Base-by-base conservation (phyloP, 495 filamentous ascomycete genomes). In the Alectoria sarmentosa region DNA sequence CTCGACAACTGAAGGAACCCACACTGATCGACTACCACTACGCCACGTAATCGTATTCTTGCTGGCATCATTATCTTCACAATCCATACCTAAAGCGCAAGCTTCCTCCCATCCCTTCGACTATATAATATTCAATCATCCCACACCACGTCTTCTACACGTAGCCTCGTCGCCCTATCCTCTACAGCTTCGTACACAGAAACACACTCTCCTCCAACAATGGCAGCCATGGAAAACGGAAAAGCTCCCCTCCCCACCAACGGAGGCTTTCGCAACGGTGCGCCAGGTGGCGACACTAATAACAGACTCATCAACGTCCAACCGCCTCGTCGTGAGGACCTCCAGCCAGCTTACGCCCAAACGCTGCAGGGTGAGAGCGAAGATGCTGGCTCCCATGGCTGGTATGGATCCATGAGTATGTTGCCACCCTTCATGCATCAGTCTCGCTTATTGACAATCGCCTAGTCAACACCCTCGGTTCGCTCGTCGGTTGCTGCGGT, bases 381-480 rank as follows among this genome's bases (percentile, higher is more conserved):
- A 15, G 88, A 95, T 69, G 84, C 83, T 42, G 83, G 84, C 60
- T 81, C 83, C 23, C 87, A 92, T 73, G 89, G 91, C 72, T 97
- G 92, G 93, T 98, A 96, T 74, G 90, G 91, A 23, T 75, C 80
- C 70, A 87, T 96, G 83, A 93, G 89, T 92, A 80, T 65, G 88
- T 78, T 57, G 17, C 41, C 38, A 39, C 6, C 19, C 21, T 58
- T 5, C 38, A 23, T 58, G 21, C 39, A 30, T 49, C 7, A 3
- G 3, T 30, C 41, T 54, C n/a, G n/a, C 4, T 36, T 26, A 61
- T 58, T 68, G 11, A 66, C 30, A 36, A 28, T 13, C 37, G 32
- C 30, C 19, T 68, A 89, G 87, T 96, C 73, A 89, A 90, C 72
- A 77, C 77, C 42, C 78, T 97, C 52, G 94, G 95, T 69, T 75